phyloP scores from a whole-genome alignment of 805 yeast genomes.

The Metschnikowia matae region DNA sequence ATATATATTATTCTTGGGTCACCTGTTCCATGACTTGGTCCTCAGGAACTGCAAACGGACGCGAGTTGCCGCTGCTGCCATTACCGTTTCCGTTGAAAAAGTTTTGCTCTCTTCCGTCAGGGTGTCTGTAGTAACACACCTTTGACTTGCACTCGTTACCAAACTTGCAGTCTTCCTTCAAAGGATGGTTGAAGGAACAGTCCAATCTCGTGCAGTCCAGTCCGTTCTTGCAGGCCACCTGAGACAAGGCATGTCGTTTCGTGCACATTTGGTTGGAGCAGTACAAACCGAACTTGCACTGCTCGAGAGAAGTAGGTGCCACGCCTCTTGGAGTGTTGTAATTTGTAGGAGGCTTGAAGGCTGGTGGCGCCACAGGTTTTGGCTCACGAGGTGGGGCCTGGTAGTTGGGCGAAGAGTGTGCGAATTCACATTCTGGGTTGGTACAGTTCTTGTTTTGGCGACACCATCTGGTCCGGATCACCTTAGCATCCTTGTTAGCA shows the following conservation, averaged over 20 bases:
- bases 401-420: slow-evolving; percentile 75
- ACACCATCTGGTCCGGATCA: slow-evolving; percentile 72
- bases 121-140: slow-evolving; percentile 73
- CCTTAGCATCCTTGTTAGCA: slow-evolving; percentile 69
- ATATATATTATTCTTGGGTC: slow-evolving; percentile 29
- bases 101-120: slow-evolving; percentile 57
- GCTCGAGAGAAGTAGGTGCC: slow-evolving; percentile 59
- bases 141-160: slow-evolving; percentile 71
- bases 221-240: slow-evolving; percentile 78
- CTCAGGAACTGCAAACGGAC: slow-evolving; percentile 76
- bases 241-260: slow-evolving; percentile 76
- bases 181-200: slow-evolving; percentile 80
- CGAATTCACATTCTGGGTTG: slow-evolving; percentile 59
- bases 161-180: slow-evolving; percentile 74
- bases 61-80: slow-evolving; percentile 26
- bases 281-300: slow-evolving; percentile 72
- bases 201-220: slow-evolving; percentile 71
- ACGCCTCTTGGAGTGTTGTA: slow-evolving; percentile 1
- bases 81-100: slow-evolving; percentile 16
- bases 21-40: slow-evolving; percentile 69
- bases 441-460: slow-evolving; percentile 60
- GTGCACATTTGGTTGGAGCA: slow-evolving; percentile 80
- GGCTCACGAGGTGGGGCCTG: slow-evolving; percentile 25
- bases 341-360: not conserved
- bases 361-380: slow-evolving; percentile 10